Evolutionary conservation across 495 filamentous ascomycete genomes (phyloP).

Genomic region (Podospora sp.): DNA sequence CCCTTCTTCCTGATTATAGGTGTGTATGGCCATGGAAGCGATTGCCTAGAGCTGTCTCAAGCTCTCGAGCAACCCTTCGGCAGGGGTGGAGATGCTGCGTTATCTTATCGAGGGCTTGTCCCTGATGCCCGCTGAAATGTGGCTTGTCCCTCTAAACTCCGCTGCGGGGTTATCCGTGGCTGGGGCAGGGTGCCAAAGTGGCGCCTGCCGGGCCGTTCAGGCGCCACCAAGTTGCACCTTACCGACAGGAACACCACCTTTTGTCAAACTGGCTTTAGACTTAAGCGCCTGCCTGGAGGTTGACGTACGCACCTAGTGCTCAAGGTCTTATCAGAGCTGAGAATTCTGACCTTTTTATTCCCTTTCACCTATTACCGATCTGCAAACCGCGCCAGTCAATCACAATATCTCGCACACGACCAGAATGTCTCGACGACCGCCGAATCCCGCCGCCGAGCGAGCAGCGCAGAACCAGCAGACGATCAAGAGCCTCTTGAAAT

Average conservation of each 20-base stretch:
- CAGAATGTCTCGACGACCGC: conserved; percentile 82
- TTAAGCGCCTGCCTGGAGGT: background rate
- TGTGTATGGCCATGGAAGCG: no score
- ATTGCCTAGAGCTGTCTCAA: no score
- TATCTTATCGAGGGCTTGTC: background rate
- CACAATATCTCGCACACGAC: background rate
- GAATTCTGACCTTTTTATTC: background rate
- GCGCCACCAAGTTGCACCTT: background rate
- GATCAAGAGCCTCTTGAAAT: conserved; percentile 89
- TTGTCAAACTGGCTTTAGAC: background rate
- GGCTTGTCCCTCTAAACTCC: background rate
- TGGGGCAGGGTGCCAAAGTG: conserved; percentile 7
- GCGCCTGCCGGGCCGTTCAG: conserved; percentile 2
- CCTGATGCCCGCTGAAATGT: background rate
- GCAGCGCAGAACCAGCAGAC: conserved; percentile 83
- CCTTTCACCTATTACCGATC: background rate
- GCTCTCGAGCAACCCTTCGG: background rate
- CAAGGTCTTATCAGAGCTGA: background rate
- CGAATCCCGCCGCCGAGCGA: conserved; percentile 75
- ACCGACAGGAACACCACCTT: background rate
- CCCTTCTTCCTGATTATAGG: no score
- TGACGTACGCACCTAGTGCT: background rate
- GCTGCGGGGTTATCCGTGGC: background rate
- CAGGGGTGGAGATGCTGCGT: background rate
- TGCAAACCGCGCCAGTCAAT: background rate